phyloP scores from a whole-genome alignment of 495 filamentous ascomycete species.

The Margaritispora aquatica region DNA sequence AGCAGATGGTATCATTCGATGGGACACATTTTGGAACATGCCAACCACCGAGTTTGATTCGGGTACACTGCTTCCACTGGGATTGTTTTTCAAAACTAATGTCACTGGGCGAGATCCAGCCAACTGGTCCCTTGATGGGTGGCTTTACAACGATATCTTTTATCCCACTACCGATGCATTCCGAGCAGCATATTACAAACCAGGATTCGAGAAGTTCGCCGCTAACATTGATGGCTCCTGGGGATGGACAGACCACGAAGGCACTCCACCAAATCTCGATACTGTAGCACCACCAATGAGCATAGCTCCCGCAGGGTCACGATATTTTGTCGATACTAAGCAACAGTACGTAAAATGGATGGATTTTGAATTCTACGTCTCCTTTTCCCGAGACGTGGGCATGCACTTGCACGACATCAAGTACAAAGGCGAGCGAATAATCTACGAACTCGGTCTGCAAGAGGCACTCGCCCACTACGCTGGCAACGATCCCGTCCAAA shows the following conservation, averaged over 20 bases:
- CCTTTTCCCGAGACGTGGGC: constrained; percentile 37
- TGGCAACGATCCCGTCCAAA: constrained; percentile 40
- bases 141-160: constrained; percentile 44
- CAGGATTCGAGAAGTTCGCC: constrained; percentile 36
- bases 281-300: constrained; percentile 29
- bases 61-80: constrained; percentile 35
- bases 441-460: constrained; percentile 50
- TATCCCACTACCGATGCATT: constrained; percentile 41
- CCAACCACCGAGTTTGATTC: constrained; percentile 31
- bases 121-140: constrained; percentile 40
- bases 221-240: constrained; percentile 40
- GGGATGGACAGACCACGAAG: constrained; percentile 31
- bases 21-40: constrained; percentile 35
- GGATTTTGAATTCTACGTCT: constrained; percentile 46
- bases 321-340: constrained; percentile 36
- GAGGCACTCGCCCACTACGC: constrained; percentile 52
- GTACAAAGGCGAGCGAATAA: constrained; percentile 45
- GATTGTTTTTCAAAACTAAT: constrained; percentile 35
- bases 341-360: constrained; percentile 47
- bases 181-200: constrained; percentile 31
- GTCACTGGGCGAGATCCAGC: constrained; percentile 39
- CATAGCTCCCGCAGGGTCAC: constrained; percentile 30
- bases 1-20: constrained; percentile 34
- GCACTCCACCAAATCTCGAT: constrained; percentile 30
- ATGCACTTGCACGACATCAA: constrained; percentile 41